Percentiles rank a stretch among this genome's conserved stretches.
Conservation (phyloP, 345 rosid genomes). For the Bruguiera gymnorhiza region DNA sequence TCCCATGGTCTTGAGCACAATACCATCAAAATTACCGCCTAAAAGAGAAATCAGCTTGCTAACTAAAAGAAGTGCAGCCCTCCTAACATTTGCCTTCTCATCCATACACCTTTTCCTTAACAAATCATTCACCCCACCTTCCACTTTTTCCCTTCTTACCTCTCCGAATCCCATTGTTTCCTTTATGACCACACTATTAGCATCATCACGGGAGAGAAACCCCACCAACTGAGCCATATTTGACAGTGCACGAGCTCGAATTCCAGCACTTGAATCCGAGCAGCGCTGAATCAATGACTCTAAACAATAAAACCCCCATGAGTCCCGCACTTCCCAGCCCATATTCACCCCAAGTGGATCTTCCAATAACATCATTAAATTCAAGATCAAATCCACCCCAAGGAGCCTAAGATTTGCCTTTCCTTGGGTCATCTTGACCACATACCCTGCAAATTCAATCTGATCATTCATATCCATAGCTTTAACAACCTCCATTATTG, state of each 20-base stretch:
- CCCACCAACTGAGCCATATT: conserved; percentile 80
- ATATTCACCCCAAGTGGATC: conserved; percentile 42
- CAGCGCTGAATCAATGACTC: conserved; percentile 68
- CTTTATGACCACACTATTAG: conserved; percentile 45
- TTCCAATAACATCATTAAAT: conserved; percentile 46
- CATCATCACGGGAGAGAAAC: conserved; percentile 43
- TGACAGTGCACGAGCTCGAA: conserved; percentile 79
- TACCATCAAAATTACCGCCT: conserved; percentile 60
- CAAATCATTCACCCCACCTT: conserved; percentile 46
- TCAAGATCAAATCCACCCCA: conserved; percentile 74
- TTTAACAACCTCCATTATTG: conserved; percentile 64
- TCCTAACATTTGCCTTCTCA: conserved; percentile 83
- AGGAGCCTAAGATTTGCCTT: conserved; percentile 63
- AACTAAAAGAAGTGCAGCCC: conserved; percentile 72
- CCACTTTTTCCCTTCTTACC: conserved; percentile 24
- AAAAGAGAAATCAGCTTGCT: conserved; percentile 61
- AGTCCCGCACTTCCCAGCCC: conserved; percentile 26
- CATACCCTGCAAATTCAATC: conserved; percentile 48
- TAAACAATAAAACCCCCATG: conserved; percentile 63
- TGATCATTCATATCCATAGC: conserved; percentile 55
- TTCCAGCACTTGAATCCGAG: conserved; percentile 51
- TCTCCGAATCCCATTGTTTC: conserved; percentile 49
- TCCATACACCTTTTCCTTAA: conserved; percentile 72
- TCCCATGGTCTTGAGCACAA: conserved; percentile 69
- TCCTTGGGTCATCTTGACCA: conserved; percentile 67